Conservation (phyloP, 306 rosid genomes). For the Cucurbita moschata region DNA sequence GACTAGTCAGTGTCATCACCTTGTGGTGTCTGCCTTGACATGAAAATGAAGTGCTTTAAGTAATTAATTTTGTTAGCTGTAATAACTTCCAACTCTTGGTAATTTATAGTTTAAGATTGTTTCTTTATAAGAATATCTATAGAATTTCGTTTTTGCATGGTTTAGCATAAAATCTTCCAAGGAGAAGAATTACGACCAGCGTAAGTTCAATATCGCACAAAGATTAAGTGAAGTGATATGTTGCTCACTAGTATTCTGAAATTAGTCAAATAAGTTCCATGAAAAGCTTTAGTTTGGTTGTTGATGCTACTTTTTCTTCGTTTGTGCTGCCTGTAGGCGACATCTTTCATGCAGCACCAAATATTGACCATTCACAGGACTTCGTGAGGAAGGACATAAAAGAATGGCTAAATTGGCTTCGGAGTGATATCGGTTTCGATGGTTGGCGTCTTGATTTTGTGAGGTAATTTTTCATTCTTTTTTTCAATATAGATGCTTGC, state of each 20-base stretch:
- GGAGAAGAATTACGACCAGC: neutral
- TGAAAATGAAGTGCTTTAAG: neutral
- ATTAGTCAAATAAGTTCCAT: neutral
- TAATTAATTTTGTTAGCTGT: neutral
- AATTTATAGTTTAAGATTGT: neutral
- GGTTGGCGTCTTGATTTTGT: constrained; percentile 82
- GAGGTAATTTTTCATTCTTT: constrained; percentile 23
- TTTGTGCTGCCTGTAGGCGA: constrained; percentile 37
- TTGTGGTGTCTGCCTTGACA: neutral
- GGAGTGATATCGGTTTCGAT: constrained; percentile 58
- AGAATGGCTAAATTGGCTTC: constrained; percentile 67
- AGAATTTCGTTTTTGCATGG: neutral
- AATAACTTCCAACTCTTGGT: neutral
- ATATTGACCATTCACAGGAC: constrained; percentile 66
- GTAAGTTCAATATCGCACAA: neutral
- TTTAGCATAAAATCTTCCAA: neutral
- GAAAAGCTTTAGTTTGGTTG: neutral
- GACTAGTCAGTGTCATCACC: neutral
- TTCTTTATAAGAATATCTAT: neutral
- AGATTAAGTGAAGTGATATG: neutral
- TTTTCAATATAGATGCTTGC: neutral
- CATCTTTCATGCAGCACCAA: constrained; percentile 72
- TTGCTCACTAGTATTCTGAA: neutral
- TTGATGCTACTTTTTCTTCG: neutral
- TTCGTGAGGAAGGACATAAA: constrained; percentile 56